Base-by-base conservation (phyloP, 2,329 filamentous ascomycete genomes). In the Ophiostoma pallidulum region DNA sequence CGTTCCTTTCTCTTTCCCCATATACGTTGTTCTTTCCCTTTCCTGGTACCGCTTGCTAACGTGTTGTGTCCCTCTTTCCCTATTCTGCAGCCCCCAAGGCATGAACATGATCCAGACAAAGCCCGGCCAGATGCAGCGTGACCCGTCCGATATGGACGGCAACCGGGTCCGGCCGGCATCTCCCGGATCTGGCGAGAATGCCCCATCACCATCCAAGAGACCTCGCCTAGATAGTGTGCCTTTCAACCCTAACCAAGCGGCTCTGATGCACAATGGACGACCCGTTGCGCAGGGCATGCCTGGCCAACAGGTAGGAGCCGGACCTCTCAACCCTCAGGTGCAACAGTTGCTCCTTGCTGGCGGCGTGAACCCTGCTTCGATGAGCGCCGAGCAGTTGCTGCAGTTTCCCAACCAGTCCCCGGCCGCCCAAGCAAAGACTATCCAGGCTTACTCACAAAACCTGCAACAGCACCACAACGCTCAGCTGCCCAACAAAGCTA, bases 141-240 rank as follows among this genome's bases (percentile, higher is more conserved):
- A 94, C 59, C 85, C 86, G 46, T 91, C 87, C 14, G 82, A 84
- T 53, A 88, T 92, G 77, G 88, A 94, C 58, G 84, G 84, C 64
- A 87, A 84, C 65, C 85, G 84, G 51, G 81, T 83, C 54, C 80
- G 89, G 51, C 83, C 88, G 24, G 81, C 83, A 49, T 95, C 91
- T 29, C 91, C 91, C 8, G 80, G 82, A 43, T 83, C 84, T 32
- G 82, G 81, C 47, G 90, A 96, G 45, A 92, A 92, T 59, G 89
- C 87, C 22, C 88, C 89, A 4, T 97, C 91, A 28, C 91, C 91
- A 2, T 91, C 86, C 53, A 97, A 97, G 71, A 79, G 90, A 59
- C 86, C 82, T 49, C 85, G 90, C 49, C 77, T 95, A 51, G 86
- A 90, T 54, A 81, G 83, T 59, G 78, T 74, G 29, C 74, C 75